Conservation (phyloP, 345 rosid genomes). For the Populus pruinosa region DNA sequence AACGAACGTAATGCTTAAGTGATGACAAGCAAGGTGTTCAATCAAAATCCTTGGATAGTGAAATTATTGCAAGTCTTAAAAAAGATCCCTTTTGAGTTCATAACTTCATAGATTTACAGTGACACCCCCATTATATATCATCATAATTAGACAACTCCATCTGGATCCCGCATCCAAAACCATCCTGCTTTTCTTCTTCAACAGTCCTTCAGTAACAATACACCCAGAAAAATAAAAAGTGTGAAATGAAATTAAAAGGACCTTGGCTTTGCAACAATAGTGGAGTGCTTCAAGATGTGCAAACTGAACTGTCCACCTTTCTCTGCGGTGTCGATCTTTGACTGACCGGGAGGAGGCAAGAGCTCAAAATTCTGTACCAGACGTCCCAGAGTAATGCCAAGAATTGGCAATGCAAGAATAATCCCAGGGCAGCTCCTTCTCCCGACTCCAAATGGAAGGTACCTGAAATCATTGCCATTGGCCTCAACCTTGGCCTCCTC, state of each 20-base stretch:
- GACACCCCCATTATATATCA: neutral
- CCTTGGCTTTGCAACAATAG: constrained; percentile 87
- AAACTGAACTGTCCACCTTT: constrained; percentile 97
- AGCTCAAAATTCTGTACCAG: constrained; percentile 96
- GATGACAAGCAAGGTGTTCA: too few species aligned
- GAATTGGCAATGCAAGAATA: constrained; percentile 86
- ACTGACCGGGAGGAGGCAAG: constrained; percentile 82
- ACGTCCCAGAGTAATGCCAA: constrained; percentile 84
- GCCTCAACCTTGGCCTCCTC: constrained; percentile 95
- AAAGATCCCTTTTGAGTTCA: neutral
- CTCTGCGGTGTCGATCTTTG: constrained; percentile 74
- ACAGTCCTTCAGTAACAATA: neutral
- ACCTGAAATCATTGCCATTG: constrained; percentile 85
- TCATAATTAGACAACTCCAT: neutral
- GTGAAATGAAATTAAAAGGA: neutral
- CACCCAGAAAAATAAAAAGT: neutral
- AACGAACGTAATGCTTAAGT: too few species aligned
- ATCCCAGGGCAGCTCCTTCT: constrained; percentile 98
- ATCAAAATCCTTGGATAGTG: too few species aligned
- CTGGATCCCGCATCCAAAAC: neutral
- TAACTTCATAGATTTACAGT: constrained; percentile 3
- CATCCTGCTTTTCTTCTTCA: neutral
- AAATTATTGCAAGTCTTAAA: neutral
- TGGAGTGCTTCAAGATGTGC: constrained; percentile 90
- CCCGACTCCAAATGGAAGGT: constrained; percentile 96